Percentiles rank a stretch among this genome's conserved stretches.
Conservation (phyloP, 1,284 basidiomycete species). For the Apiotrichum mycotoxinovorans region DNA sequence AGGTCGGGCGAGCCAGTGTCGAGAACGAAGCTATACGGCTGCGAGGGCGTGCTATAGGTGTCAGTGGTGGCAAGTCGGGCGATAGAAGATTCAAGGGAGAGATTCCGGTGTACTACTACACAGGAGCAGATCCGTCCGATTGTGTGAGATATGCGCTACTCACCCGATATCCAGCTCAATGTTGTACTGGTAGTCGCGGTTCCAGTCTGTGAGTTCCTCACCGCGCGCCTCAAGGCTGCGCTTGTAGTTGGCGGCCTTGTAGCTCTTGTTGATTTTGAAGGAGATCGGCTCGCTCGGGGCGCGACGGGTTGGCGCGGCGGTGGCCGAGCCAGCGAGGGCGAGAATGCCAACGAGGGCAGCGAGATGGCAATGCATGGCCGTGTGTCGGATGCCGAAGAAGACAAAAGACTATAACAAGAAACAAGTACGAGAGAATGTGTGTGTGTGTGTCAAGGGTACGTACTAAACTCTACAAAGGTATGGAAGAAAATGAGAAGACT, state of each 20-base stretch:
- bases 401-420: not conserved
- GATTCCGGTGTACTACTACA: too few relatives aligned
- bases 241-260: not conserved
- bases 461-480: not conserved
- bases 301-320: not conserved
- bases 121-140: too few relatives aligned
- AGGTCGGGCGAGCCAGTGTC: conserved; percentile 5
- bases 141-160: not conserved
- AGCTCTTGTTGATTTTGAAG: not conserved
- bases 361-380: not conserved
- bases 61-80: not conserved
- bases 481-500: too few relatives aligned
- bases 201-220: not conserved
- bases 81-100: too few relatives aligned
- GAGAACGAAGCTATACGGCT: not conserved
- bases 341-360: not conserved
- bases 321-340: not conserved
- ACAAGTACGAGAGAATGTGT: too few relatives aligned
- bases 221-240: not conserved
- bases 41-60: not conserved
- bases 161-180: not conserved
- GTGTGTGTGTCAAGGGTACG: not conserved
- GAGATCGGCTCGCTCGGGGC: not conserved
- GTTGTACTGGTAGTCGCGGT: not conserved
- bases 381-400: not conserved